Base-by-base conservation (phyloP, 176 grass and related monocot species). In the Cenchrus purpureus region DNA sequence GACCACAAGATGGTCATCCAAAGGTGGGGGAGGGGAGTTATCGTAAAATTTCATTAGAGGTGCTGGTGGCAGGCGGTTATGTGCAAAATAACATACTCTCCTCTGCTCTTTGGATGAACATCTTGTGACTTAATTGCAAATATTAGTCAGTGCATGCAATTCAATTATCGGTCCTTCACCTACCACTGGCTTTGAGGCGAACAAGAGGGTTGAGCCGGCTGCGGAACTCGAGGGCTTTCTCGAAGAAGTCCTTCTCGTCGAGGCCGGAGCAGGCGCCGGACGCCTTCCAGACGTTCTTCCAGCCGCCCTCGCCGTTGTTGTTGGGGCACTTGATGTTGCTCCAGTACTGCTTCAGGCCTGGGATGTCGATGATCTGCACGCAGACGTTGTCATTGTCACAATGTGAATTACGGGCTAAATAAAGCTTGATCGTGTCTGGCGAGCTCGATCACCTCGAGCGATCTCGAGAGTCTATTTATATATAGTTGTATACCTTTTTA, bases 281-380 rank as follows among this genome's bases (percentile, higher is more conserved):
- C 4, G 28, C 85, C 82, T 85, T 78, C 90, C 90, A 91, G 11
- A 65, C 42, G n/a, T 14, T 82, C 82, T 83, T 88, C 90, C 90
- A 91, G 71, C 37, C 17, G 5, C 0, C 43, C 71, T 14, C 9
- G 2, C 78, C 78, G 37, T 74, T 54, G 86, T 65, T 85, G 72
- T 72, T 82, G n/a, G 86, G 90, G 65, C 90, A 91, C 72, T 29
- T 88, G 71, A 91, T 80, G 82, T 55, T 91, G 71, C 71, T 85
- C 90, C 86, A 88, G 78, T 85, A 87, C 71, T 74, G 16, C 0
- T 48, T 2, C 51, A 91, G 51, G 14, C 59, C 61, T 1, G 73
- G 22, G n/a, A 79, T 2, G 4, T 22, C 7, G 15, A 0, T 2
- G 8, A 90, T 57, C 87, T 89, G 62, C 34, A 43, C 34, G 25